These are phyloP conservation scores for Tilletia setariae DNA, from an alignment of 1,284 basidiomycete genomes.

Conservation along the genomic window DNA sequence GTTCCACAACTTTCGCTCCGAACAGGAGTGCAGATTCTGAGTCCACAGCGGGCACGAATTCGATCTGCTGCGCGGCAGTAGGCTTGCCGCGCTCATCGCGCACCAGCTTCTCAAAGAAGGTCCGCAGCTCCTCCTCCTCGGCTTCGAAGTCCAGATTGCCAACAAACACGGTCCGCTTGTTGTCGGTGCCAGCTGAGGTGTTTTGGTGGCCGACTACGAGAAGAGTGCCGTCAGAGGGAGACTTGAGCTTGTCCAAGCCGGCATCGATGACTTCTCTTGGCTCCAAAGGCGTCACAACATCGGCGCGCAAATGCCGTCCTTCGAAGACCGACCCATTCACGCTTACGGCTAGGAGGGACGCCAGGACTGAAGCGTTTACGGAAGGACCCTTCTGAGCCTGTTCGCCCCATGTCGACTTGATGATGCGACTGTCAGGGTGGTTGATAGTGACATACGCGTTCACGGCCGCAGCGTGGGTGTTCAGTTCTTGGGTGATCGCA, in stretches of 20 bases:
- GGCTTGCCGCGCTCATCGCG: constrained; percentile 68
- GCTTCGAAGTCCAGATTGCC: constrained; percentile 89
- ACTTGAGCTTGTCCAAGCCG: constrained; percentile 40
- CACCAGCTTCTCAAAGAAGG: constrained; percentile 79
- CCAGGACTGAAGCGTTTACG: constrained; percentile 60
- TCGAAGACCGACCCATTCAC: constrained; percentile 73
- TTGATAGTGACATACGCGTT: constrained; percentile 50
- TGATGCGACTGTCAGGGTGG: background rate
- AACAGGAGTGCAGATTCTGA: background rate
- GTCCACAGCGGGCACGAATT: background rate
- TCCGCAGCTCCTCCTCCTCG: constrained; percentile 82
- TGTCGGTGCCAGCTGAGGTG: constrained; percentile 30
- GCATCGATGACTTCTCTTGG: constrained; percentile 38
- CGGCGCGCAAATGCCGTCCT: constrained; percentile 58
- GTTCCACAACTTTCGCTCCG: background rate
- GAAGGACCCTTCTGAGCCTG: background rate
- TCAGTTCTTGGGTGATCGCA: constrained; percentile 77
- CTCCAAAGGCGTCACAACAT: constrained; percentile 41
- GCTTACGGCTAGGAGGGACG: constrained; percentile 63
- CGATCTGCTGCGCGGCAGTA: constrained; percentile 21
- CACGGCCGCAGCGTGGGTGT: constrained; percentile 45
- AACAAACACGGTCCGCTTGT: constrained; percentile 77
- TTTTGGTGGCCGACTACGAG: background rate
- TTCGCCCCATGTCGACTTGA: background rate
- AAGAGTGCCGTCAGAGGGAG: background rate